A percentile compares a stretch with the other conserved stretches of the same genome.
Evolutionary conservation across 2,329 filamentous ascomycete species (phyloP).

Genomic region (Penicillium sp.): DNA sequence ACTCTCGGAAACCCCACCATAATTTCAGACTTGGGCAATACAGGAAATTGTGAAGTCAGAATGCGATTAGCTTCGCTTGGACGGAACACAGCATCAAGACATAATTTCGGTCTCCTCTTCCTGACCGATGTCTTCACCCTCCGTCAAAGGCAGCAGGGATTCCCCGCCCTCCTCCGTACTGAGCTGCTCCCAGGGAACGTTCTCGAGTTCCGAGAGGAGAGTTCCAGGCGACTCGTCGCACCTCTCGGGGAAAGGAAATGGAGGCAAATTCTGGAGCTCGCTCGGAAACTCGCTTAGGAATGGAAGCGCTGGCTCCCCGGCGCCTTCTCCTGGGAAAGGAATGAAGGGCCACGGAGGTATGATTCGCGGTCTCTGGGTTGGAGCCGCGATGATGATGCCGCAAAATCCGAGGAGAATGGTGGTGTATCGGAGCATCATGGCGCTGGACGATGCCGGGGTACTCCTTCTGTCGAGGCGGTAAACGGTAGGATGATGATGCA

Average conservation of each 20-base stretch:
- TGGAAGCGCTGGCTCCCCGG: conserved; percentile 2
- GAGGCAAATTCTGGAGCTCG: neutral
- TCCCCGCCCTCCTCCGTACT: neutral
- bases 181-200: conserved; percentile 3
- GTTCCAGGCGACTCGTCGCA: neutral
- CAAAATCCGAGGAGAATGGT: conserved; percentile 18
- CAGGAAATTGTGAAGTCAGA: neutral
- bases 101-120: neutral
- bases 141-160: neutral
- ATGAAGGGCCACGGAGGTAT: conserved; percentile 3
- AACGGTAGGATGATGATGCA: neutral
- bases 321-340: conserved; percentile 2
- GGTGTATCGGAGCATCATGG: conserved; percentile 18
- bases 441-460: neutral
- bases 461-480: neutral
- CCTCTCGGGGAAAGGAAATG: neutral
- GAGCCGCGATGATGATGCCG: conserved; percentile 16
- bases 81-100: neutral
- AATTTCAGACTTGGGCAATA: neutral
- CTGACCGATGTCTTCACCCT: neutral
- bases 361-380: neutral
- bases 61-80: neutral
- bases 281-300: conserved; percentile 2
- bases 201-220: neutral
- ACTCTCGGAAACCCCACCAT: neutral